Evolutionary conservation across 1,284 basidiomycete genomes (phyloP).

Genomic region (Irpex sp.): DNA sequence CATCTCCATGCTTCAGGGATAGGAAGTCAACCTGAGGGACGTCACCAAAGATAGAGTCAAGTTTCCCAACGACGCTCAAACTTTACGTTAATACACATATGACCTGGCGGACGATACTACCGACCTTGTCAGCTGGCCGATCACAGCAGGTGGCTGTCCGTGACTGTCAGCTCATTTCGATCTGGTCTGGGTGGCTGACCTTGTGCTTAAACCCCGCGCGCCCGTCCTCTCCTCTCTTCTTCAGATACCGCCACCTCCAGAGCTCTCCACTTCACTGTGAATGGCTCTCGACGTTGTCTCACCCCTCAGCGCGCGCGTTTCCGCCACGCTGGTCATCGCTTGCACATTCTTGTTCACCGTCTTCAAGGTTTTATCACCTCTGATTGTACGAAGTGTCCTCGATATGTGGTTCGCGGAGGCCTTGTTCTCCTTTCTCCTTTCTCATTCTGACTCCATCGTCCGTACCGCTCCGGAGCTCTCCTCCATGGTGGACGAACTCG

Average conservation of each 20-base stretch:
- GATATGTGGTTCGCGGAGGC: not conserved
- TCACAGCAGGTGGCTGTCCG: too few species aligned
- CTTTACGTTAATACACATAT: too few species aligned
- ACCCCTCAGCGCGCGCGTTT: not conserved
- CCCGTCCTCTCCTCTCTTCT: not conserved
- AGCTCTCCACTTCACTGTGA: not conserved
- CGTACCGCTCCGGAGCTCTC: not conserved
- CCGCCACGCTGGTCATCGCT: not conserved
- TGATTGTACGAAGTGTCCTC: not conserved
- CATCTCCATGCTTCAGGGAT: too few species aligned
- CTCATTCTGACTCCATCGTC: not conserved
- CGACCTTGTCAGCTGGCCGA: too few species aligned
- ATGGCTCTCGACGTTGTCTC: not conserved
- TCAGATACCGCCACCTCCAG: not conserved
- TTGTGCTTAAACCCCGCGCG: not conserved
- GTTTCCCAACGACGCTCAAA: too few species aligned
- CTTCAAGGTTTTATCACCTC: not conserved
- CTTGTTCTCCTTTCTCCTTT: not conserved
- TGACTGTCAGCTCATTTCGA: too few species aligned
- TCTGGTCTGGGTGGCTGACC: not conserved
- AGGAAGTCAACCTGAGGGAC: too few species aligned
- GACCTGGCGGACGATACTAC: too few species aligned
- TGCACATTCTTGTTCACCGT: not conserved
- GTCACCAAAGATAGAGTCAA: too few species aligned
- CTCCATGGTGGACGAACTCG: not conserved